Percentiles rank a stretch among this genome's conserved stretches.
These are phyloP conservation scores for Metschnikowia amazonensis DNA, from an alignment of 805 yeast species.

Conservation along the genomic window DNA sequence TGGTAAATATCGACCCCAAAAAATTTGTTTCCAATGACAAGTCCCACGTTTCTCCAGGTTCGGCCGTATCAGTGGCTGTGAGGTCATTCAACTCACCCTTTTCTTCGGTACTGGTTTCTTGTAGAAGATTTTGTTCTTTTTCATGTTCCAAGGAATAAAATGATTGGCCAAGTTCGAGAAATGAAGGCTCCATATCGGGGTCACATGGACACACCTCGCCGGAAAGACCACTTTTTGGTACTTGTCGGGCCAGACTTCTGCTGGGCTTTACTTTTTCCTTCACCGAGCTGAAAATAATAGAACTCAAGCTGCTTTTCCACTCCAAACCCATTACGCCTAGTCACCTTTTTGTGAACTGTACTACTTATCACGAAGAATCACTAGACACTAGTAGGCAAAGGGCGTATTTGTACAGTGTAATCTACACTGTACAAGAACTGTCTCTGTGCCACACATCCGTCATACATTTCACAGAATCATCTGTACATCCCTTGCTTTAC, in stretches of 20 bases:
- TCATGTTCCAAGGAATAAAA: neutral
- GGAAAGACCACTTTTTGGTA: no score
- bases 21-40: conserved; percentile 3
- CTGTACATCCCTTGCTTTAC: neutral
- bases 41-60: neutral
- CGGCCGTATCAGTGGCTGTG: neutral
- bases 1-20: conserved; percentile 1
- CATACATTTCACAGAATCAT: no score
- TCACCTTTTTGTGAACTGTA: neutral
- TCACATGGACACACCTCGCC: neutral
- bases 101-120: neutral
- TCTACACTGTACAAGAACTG: no score
- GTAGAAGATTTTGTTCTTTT: neutral
- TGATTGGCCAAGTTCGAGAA: conserved; percentile 1
- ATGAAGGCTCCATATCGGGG: conserved; percentile 2
- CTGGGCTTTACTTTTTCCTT: neutral
- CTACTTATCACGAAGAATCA: neutral
- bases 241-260: neutral
- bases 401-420: neutral
- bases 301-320: neutral
- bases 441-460: no score
- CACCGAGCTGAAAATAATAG: neutral
- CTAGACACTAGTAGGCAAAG: neutral
- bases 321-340: neutral
- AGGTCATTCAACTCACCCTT: neutral